These are phyloP conservation scores for Eimeria brunetti DNA, from an alignment of 169 alveolate species.

Conservation along the genomic window DNA sequence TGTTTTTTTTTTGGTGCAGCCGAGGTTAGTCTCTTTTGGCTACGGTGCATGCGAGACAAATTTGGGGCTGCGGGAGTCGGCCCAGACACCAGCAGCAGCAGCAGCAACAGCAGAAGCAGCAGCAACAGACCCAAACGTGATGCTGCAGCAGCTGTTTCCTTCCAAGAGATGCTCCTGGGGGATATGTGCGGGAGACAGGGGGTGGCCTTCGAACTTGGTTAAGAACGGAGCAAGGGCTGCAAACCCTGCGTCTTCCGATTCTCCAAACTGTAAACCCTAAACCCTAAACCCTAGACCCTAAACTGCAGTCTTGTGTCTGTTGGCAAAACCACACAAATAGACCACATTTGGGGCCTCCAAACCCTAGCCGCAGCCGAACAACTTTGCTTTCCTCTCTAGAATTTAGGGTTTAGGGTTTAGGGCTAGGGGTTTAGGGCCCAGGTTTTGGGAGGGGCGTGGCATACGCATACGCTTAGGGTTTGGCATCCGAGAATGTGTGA, in stretches of 20 bases:
- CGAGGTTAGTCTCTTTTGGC: conserved; percentile 46
- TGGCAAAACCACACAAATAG: neutral
- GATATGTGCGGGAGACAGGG: conserved; percentile 4
- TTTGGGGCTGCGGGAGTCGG: conserved; percentile 4
- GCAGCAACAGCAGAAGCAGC: neutral
- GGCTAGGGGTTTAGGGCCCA: no score
- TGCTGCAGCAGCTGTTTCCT: neutral
- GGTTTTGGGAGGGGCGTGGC: no score
- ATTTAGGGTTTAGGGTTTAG: neutral
- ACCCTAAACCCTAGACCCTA: neutral
- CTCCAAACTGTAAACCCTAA: neutral
- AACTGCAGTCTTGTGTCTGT: no score
- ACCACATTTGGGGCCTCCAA: neutral
- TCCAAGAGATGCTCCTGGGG: conserved; percentile 23
- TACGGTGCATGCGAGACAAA: conserved; percentile 80
- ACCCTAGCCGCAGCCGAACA: neutral
- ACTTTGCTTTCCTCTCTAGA: neutral
- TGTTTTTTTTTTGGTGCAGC: conserved; percentile 19
- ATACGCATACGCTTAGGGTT: neutral
- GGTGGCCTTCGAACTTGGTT: conserved; percentile 14
- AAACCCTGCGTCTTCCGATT: conserved; percentile 5
- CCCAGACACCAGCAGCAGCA: neutral
- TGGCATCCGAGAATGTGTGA: conserved; percentile 5
- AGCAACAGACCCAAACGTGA: neutral
- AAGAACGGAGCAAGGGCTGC: neutral